Percentiles rank a stretch among this genome's conserved stretches.
Evolutionary conservation across 2,329 filamentous ascomycete genomes (phyloP).

Genomic region (Podosphaera leucotricha): DNA sequence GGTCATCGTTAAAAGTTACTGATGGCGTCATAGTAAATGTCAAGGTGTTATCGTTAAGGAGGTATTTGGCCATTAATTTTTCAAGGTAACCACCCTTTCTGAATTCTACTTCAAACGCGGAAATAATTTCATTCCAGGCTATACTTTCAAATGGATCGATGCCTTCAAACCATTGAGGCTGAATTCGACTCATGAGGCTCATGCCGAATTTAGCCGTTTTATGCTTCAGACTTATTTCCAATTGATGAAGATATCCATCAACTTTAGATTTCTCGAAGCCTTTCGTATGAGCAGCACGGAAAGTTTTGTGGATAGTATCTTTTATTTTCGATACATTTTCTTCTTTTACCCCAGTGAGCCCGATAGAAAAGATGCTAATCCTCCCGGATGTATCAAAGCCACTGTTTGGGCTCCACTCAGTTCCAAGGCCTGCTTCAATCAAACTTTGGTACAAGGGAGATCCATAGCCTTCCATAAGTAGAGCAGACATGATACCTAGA

Average conservation of each 20-base stretch:
- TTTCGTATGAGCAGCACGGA: conserved; percentile 43
- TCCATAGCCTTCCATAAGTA: conserved; percentile 84
- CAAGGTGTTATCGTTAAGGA: conserved; percentile 66
- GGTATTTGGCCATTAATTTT: conserved; percentile 64
- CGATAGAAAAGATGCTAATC: conserved; percentile 68
- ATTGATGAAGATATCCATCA: conserved; percentile 76
- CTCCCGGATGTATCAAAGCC: conserved; percentile 66
- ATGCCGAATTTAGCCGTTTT: conserved; percentile 93
- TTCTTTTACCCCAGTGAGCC: conserved; percentile 70
- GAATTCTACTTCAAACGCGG: conserved; percentile 57
- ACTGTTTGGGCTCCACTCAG: conserved; percentile 85
- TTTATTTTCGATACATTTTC: conserved; percentile 58
- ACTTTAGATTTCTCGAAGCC: conserved; percentile 83
- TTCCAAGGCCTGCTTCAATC: conserved; percentile 72
- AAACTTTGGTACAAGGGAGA: conserved; percentile 77
- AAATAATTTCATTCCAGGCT: conserved; percentile 74
- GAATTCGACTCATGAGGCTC: conserved; percentile 66
- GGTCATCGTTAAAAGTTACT: conserved; percentile 44
- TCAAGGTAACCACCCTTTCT: conserved; percentile 63
- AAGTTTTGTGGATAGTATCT: conserved; percentile 45
- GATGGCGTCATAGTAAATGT: conserved; percentile 91
- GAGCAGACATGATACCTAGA: conserved; percentile 53
- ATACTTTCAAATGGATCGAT: conserved; percentile 78
- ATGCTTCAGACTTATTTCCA: conserved; percentile 83
- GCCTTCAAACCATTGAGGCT: conserved; percentile 88